phyloP scores from a whole-genome alignment of 805 yeast genomes.

The Kodamaea lidongshanica region DNA sequence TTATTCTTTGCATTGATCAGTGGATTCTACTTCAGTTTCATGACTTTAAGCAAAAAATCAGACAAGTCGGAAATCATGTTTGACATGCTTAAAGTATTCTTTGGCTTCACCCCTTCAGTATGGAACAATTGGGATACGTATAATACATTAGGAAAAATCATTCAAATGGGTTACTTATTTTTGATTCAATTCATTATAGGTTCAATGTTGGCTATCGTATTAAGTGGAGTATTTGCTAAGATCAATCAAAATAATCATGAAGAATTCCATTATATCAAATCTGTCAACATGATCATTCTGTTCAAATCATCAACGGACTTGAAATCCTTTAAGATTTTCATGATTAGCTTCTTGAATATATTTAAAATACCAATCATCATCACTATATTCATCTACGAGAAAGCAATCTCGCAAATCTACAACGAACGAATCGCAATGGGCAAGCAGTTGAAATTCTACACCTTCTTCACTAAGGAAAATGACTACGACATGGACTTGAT shows the following conservation, averaged over 20 bases:
- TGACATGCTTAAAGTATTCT: constrained; percentile 46
- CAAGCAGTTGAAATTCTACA: constrained; percentile 26
- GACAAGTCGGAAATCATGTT: constrained; percentile 42
- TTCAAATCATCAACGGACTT: constrained; percentile 24
- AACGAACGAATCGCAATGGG: constrained; percentile 11
- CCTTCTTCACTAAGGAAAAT: constrained; percentile 28
- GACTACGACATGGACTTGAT: constrained; percentile 29
- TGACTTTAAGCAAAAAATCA: constrained; percentile 41
- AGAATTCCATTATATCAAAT: constrained; percentile 36
- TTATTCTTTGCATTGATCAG: constrained; percentile 45
- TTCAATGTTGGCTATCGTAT: constrained; percentile 50
- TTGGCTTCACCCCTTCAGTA: constrained; percentile 56
- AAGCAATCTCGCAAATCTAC: constrained; percentile 17
- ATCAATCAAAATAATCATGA: constrained; percentile 27
- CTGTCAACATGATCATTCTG: constrained; percentile 33
- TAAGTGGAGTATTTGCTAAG: constrained; percentile 36
- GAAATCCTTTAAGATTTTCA: constrained; percentile 6
- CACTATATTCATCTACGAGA: constrained; percentile 29
- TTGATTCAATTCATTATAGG: constrained; percentile 50
- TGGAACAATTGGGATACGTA: constrained; percentile 51
- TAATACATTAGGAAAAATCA: constrained; percentile 40
- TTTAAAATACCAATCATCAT: constrained; percentile 33
- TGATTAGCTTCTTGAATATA: constrained; percentile 18
- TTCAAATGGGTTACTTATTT: constrained; percentile 46
- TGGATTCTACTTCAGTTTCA: constrained; percentile 52